A percentile compares a stretch with the other conserved stretches of the same genome.
These are phyloP conservation scores for Fraxinus velutina DNA, from an alignment of 305 asterid species.

Conservation along the genomic window DNA sequence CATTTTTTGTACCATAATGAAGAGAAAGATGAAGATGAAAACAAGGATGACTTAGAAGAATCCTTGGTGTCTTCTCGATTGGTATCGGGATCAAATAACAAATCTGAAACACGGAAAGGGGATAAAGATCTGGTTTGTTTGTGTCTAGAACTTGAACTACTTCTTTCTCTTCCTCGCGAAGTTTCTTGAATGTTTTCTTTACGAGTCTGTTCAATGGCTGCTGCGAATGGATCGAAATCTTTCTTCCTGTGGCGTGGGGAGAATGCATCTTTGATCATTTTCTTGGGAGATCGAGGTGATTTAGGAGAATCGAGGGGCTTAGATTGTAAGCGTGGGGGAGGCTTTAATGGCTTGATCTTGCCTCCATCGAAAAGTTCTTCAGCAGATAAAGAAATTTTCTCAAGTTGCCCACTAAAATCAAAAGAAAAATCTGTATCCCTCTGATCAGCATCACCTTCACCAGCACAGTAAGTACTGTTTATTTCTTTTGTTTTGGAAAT, in stretches of 20 bases:
- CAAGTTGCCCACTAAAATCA: constrained; percentile 69
- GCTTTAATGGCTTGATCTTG: constrained; percentile 72
- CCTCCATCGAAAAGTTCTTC: constrained; percentile 88
- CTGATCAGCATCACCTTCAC: constrained; percentile 33
- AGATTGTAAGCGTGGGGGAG: constrained; percentile 53
- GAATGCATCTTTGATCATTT: constrained; percentile 42
- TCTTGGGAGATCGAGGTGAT: constrained; percentile 56
- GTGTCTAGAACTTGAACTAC: constrained; percentile 17
- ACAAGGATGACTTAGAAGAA: constrained; percentile 16
- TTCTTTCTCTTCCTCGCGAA: constrained; percentile 42
- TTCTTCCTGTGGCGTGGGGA: constrained; percentile 21
- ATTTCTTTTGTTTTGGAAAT: constrained; percentile 34
- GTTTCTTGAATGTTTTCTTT: constrained; percentile 22
- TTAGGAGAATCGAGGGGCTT: constrained; percentile 37
- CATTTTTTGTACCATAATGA: constrained; percentile 68
- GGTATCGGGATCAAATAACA: constrained; percentile 41
- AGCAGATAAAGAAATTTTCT: constrained; percentile 45
- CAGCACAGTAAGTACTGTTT: not conserved
- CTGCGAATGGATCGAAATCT: constrained; percentile 59
- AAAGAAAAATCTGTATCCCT: constrained; percentile 57
- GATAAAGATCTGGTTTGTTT: constrained; percentile 61
- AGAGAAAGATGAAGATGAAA: constrained; percentile 31
- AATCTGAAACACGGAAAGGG: constrained; percentile 61
- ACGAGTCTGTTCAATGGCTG: constrained; percentile 50
- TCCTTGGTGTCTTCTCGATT: constrained; percentile 22